Evolutionary conservation across 2,329 filamentous ascomycete species (phyloP), one percentile per base, ranked within the genome.

Genomic region (Alternaria dauci): DNA sequence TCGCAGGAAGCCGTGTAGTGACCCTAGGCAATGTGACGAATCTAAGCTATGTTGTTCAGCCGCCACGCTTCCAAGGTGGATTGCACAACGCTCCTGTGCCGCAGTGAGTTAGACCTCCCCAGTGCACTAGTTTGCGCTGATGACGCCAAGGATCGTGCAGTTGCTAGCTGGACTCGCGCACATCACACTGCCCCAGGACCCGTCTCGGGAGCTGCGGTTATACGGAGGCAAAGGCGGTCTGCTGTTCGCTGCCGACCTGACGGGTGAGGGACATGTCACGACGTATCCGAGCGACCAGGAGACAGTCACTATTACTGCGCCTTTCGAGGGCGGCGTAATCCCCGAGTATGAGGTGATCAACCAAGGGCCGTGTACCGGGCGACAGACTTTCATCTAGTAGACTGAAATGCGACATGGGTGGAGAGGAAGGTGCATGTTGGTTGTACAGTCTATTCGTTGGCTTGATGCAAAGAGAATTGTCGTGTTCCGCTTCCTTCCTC

Each of bases 151-250:
- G 26, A 55, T 77, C 11, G 76, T 78, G 4, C 65, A 71, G 55
- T 78, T 75, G 48, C 30, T 75, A 2, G 75, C 76, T 18, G 76
- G 76, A 7, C 41, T 77, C 9, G 73, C 72, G 2, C 73, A 78
- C 52, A 36, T 78, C 28, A 76, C 73, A 1, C 58, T 78, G 8
- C 76, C 76, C 2, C 55, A 73, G 20, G 54, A 71, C 36, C 34
- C 58, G 4, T 51, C 55, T 8, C 59, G 63, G 18, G 69, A 74
- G 14, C 66, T 73, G 2, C 78, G 71, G 71, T 48, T 78, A n/a
- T 38, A 76, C 5, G 77, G 77, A 23, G 77, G 74, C 5, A 69
- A 65, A 8, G 69, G 71, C 5, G 76, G 74, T 5, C 47, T 78
- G 34, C 36, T 78, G 18, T 66, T 78, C 23, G 77, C 76, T 4